Conservation (phyloP, 2,329 filamentous ascomycete species). For the Microdochium nivale region DNA sequence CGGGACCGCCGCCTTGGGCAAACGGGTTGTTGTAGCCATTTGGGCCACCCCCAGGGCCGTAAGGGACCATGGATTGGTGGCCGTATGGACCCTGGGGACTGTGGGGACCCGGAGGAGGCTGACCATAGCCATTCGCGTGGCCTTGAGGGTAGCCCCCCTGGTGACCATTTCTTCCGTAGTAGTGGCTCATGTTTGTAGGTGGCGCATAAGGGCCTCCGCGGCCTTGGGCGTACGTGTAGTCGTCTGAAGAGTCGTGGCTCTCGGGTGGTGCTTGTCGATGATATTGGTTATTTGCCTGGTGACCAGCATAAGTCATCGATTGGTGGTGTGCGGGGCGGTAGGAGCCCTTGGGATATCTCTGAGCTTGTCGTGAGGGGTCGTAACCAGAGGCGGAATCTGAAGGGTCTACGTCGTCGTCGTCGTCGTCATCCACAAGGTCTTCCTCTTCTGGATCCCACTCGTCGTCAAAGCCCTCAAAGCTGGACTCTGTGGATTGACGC, state of each 20-base stretch:
- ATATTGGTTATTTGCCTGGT: slow-evolving; percentile 16
- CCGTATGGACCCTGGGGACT: slow-evolving; percentile 24
- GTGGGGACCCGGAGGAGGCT: too few species aligned
- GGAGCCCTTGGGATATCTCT: slow-evolving; percentile 9
- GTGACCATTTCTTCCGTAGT: slow-evolving; percentile 23
- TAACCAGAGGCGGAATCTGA: slow-evolving; percentile 49
- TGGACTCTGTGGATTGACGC: slow-evolving; percentile 9
- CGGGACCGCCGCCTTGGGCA: slow-evolving; percentile 17
- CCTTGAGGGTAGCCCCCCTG: slow-evolving; percentile 36
- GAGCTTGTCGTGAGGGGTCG: slow-evolving; percentile 10
- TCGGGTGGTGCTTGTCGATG: slow-evolving; percentile 36
- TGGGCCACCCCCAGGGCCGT: slow-evolving; percentile 13
- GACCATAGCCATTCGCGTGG: slow-evolving; percentile 35
- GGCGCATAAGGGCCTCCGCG: slow-evolving; percentile 18
- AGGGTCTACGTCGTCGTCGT: slow-evolving; percentile 43
- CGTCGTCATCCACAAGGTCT: slow-evolving; percentile 30
- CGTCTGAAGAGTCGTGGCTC: slow-evolving; percentile 57
- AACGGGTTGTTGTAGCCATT: slow-evolving; percentile 20
- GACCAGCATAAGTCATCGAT: slow-evolving; percentile 18
- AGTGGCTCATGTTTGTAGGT: slow-evolving; percentile 10
- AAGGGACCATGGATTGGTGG: slow-evolving; percentile 39
- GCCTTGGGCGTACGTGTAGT: slow-evolving; percentile 40
- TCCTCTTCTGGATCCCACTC: slow-evolving; percentile 27
- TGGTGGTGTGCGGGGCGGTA: slow-evolving; percentile 19
- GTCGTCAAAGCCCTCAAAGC: slow-evolving; percentile 14